phyloP scores from a whole-genome alignment of 805 yeast genomes.

The Candida xiaguanensis region DNA sequence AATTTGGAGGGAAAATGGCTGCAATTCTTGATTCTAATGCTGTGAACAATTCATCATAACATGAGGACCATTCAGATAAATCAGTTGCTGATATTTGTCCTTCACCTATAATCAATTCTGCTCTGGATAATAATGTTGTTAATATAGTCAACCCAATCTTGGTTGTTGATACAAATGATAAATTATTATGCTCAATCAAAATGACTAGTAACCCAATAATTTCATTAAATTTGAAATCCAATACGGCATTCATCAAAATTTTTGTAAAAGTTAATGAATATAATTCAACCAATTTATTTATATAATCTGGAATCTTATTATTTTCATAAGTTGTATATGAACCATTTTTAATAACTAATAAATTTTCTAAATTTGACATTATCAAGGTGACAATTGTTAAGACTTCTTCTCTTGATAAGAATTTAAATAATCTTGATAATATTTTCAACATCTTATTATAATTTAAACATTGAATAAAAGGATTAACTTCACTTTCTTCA shows the following conservation, averaged over 20 bases:
- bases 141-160: slow-evolving; percentile 83
- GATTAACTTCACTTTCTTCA: slow-evolving; percentile 52
- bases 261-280: slow-evolving; percentile 81
- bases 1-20: slow-evolving; percentile 75
- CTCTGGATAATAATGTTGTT: slow-evolving; percentile 87
- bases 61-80: slow-evolving; percentile 67
- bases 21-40: slow-evolving; percentile 74
- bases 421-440: slow-evolving; percentile 83
- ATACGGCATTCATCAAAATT: slow-evolving; percentile 75
- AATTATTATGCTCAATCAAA: slow-evolving; percentile 66
- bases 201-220: slow-evolving; percentile 73
- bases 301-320: slow-evolving; percentile 50
- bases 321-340: slow-evolving; percentile 63
- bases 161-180: slow-evolving; percentile 62
- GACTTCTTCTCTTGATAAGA: slow-evolving; percentile 71
- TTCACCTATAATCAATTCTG: slow-evolving; percentile 88
- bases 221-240: slow-evolving; percentile 76
- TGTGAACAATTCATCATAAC: slow-evolving; percentile 79
- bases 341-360: slow-evolving; percentile 74
- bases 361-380: slow-evolving; percentile 74
- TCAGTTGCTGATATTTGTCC: slow-evolving; percentile 53
- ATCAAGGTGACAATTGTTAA: slow-evolving; percentile 72
- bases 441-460: slow-evolving; percentile 87
- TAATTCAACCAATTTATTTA: slow-evolving; percentile 61
- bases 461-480: slow-evolving; percentile 77